Percentiles rank a stretch among this genome's conserved stretches.
phyloP scores from a whole-genome alignment of 345 rosid genomes.

The Camelina hispida region DNA sequence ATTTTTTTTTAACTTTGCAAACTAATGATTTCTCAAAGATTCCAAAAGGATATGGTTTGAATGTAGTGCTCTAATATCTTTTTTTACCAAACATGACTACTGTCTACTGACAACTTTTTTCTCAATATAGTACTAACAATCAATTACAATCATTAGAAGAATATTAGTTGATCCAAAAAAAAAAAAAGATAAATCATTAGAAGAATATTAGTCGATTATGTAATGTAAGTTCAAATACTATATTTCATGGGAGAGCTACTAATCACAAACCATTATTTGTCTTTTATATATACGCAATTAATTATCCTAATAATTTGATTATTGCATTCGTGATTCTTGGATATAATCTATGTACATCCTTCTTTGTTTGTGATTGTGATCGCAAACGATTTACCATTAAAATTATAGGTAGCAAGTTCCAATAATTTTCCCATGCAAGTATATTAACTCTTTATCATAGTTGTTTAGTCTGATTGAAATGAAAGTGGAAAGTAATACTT shows the following conservation, averaged over 20 bases:
- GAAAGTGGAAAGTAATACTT: too few species aligned
- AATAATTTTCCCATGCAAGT: too few species aligned
- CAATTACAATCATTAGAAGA: conserved; percentile 16
- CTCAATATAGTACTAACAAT: not conserved
- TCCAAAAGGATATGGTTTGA: conserved; percentile 8
- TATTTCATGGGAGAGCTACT: not conserved
- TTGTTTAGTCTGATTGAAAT: not conserved
- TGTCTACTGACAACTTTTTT: not conserved
- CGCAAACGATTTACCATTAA: too few species aligned
- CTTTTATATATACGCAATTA: too few species aligned
- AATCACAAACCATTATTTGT: too few species aligned
- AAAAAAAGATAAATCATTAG: not conserved
- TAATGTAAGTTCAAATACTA: not conserved
- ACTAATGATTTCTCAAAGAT: conserved; percentile 22
- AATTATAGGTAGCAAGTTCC: too few species aligned
- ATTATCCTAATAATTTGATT: too few species aligned
- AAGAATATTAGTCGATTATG: not conserved
- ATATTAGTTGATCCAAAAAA: not conserved
- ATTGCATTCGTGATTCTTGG: too few species aligned
- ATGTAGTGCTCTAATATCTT: conserved; percentile 6
- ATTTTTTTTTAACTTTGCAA: not conserved
- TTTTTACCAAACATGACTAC: conserved; percentile 10
- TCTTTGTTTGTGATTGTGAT: too few species aligned
- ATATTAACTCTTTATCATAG: not conserved
- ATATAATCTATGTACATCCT: too few species aligned